phyloP scores from a whole-genome alignment of 2,329 filamentous ascomycete species.

The Botryosphaeria agaves region DNA sequence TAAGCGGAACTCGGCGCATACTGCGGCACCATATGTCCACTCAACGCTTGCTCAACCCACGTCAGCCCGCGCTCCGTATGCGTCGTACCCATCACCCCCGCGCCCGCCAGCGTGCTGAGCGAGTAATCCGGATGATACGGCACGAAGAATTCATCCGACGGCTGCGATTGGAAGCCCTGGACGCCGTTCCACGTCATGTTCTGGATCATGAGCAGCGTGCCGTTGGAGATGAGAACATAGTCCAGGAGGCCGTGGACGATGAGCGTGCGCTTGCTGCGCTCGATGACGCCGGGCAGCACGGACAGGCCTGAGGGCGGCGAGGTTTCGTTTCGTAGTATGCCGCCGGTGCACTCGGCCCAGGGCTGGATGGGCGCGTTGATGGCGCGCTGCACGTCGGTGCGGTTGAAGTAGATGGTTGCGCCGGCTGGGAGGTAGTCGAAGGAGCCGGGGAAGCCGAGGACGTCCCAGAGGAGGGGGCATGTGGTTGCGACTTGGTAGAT shows the following conservation, averaged over 20 bases:
- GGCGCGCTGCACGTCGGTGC: slow-evolving; percentile 48
- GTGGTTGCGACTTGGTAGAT: slow-evolving; percentile 56
- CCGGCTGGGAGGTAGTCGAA: slow-evolving; percentile 46
- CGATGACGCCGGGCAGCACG: slow-evolving; percentile 54
- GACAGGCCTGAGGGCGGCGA: slow-evolving; percentile 36
- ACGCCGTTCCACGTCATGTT: slow-evolving; percentile 66
- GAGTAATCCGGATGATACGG: slow-evolving; percentile 39
- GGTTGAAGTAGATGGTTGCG: slow-evolving; percentile 50
- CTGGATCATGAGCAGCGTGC: slow-evolving; percentile 54
- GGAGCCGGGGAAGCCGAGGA: slow-evolving; percentile 50
- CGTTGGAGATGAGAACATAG: slow-evolving; percentile 49
- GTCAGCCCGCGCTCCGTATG: slow-evolving; percentile 64
- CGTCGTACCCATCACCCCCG: slow-evolving; percentile 50
- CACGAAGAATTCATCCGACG: slow-evolving; percentile 48
- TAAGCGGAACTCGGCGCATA: slow-evolving; percentile 53
- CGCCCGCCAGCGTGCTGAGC: slow-evolving; percentile 32
- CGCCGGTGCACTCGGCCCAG: slow-evolving; percentile 39
- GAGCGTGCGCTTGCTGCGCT: slow-evolving; percentile 53
- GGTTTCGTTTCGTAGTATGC: slow-evolving; percentile 32
- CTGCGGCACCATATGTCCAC: slow-evolving; percentile 51
- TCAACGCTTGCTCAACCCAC: slow-evolving; percentile 43
- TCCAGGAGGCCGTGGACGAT: slow-evolving; percentile 58
- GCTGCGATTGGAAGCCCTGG: slow-evolving; percentile 49
- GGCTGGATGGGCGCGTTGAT: slow-evolving; percentile 43
- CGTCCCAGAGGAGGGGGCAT: slow-evolving; percentile 54